Conservation (phyloP, 495 filamentous ascomycete genomes). For the Hyaloscypha finlandica region DNA sequence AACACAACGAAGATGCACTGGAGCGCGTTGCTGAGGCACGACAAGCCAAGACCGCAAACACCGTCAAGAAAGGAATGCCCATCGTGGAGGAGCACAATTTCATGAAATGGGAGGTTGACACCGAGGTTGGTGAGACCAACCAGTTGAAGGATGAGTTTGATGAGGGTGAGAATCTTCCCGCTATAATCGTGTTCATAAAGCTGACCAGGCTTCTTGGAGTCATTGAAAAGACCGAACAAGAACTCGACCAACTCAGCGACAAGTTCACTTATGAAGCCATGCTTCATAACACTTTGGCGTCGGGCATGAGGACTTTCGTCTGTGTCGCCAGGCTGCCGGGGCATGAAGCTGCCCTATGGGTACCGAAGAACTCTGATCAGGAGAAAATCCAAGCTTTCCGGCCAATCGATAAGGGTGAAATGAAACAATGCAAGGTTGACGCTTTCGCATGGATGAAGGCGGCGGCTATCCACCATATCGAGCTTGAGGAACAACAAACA, state of each 20-base stretch:
- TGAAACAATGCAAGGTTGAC: not conserved
- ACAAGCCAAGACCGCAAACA: not conserved
- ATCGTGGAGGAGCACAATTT: not conserved
- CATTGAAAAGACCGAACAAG: not conserved
- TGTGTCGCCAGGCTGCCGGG: not conserved
- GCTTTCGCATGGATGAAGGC: not conserved
- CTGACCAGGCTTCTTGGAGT: not conserved
- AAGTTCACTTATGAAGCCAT: not conserved
- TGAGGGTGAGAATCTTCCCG: not conserved
- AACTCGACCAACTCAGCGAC: not conserved
- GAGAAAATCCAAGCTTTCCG: not conserved
- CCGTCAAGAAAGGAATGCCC: not conserved
- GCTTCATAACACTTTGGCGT: not conserved
- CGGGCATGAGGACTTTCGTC: not conserved
- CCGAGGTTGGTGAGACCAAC: not conserved
- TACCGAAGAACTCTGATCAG: not conserved
- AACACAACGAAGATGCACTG: not conserved
- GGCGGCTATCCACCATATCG: not conserved
- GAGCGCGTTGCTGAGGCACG: not conserved
- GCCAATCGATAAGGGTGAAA: not conserved
- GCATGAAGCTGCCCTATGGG: not conserved
- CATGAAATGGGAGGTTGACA: conserved; percentile 5
- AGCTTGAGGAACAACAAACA: not conserved
- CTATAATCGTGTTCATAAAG: not conserved
- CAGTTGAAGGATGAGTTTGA: not conserved